Conservation (phyloP, 352 stramenopile genomes). For the Phytophthora lateralis region DNA sequence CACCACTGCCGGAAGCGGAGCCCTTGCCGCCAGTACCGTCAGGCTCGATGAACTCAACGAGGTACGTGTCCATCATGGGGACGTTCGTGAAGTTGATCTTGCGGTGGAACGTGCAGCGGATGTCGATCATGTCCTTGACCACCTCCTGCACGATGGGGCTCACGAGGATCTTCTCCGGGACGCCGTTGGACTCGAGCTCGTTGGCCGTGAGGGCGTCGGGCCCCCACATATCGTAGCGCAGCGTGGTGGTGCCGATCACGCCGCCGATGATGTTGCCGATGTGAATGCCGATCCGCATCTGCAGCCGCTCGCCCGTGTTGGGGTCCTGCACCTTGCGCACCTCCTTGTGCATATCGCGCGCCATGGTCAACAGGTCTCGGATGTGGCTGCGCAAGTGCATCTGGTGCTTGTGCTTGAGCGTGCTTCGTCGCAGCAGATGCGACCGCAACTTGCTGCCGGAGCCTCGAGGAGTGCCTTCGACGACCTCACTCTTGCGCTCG, state of each 20-base stretch:
- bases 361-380: constrained; percentile 79
- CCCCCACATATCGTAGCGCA: constrained; percentile 92
- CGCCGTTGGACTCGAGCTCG: constrained; percentile 86
- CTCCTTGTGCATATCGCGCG: constrained; percentile 88
- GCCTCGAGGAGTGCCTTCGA: constrained; percentile 6
- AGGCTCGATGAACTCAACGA: constrained; percentile 79
- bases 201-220: constrained; percentile 85
- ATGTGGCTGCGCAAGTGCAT: constrained; percentile 86
- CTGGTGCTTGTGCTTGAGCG: constrained; percentile 84
- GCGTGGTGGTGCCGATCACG: constrained; percentile 84
- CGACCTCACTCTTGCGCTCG: constrained; percentile 24
- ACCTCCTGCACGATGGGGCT: constrained; percentile 82
- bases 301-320: constrained; percentile 80
- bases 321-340: constrained; percentile 84
- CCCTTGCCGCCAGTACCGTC: constrained; percentile 18
- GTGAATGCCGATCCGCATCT: constrained; percentile 91
- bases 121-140: constrained; percentile 85
- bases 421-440: constrained; percentile 48
- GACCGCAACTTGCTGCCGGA: constrained; percentile 26
- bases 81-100: constrained; percentile 85
- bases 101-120: constrained; percentile 83
- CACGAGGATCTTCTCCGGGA: constrained; percentile 82
- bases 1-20: background rate
- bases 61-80: constrained; percentile 83
- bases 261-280: constrained; percentile 89